Percentiles rank a stretch among this genome's conserved stretches.
Conservation (phyloP, 164 flowering plant species). For the Berberis vulgaris region DNA sequence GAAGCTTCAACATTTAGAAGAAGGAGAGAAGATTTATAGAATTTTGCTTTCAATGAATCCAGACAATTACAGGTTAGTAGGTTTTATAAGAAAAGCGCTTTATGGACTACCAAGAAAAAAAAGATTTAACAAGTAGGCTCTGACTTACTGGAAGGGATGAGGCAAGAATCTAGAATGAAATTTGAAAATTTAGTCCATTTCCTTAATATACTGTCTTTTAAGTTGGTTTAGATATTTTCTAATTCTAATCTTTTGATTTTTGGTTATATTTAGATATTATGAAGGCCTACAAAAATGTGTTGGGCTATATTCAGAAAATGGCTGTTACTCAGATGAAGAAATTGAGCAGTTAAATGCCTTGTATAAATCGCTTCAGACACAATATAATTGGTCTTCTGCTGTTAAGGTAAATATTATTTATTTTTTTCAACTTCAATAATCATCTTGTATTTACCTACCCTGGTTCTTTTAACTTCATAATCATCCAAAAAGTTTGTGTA, state of each 20-base stretch:
- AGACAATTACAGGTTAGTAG: constrained; percentile 78
- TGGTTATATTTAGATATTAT: constrained; percentile 46
- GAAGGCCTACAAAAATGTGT: constrained; percentile 91
- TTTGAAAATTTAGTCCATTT: too few relatives aligned
- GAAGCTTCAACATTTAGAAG: constrained; percentile 65
- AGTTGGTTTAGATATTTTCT: neutral
- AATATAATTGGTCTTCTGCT: constrained; percentile 89
- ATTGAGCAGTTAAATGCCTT: constrained; percentile 54
- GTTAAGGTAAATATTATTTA: constrained; percentile 55
- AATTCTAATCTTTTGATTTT: neutral
- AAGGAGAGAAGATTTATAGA: constrained; percentile 63
- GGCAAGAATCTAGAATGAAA: too few relatives aligned
- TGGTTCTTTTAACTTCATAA: neutral
- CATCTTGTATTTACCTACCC: neutral
- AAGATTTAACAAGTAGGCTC: too few relatives aligned
- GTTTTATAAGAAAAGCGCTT: neutral
- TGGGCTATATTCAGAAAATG: constrained; percentile 51
- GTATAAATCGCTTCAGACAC: constrained; percentile 64
- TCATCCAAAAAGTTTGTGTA: too few relatives aligned
- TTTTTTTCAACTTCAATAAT: neutral
- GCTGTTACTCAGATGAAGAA: constrained; percentile 53
- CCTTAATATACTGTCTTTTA: too few relatives aligned
- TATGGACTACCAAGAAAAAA: too few relatives aligned
- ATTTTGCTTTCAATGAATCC: constrained; percentile 83
- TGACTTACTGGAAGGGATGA: too few relatives aligned